Evolutionary conservation across 1,139 yeast genomes (phyloP), one percentile per base, ranked within the genome.

Genomic region (Pichia sp.): DNA sequence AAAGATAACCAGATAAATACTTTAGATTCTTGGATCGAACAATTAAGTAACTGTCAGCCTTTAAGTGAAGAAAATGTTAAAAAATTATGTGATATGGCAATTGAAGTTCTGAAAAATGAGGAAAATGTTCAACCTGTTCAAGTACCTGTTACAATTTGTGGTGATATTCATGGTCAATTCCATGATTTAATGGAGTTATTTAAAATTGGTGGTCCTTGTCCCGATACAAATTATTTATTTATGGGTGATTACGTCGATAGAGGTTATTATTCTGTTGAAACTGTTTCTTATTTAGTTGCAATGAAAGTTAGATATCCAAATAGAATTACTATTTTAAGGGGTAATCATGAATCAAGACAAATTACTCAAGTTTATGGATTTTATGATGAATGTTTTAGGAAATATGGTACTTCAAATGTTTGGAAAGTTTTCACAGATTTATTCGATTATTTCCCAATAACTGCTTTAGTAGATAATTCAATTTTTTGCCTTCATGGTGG

Each of bases 331-430:
- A 77, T 91, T 50, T 78, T 93, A 47, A 77, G 98, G 62, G 99
- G 99, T 18, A 91, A 91, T 64, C 99, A 91, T 65, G 99, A 91
- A 66, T 82, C 94, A 26, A 76, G 98, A 50, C 98, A 91, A 60
- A 93, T 93, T 57, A 91, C 98, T 33, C 95, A 89, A 60, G 98
- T 91, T 24, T 91, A 91, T 61, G 99, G 99, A 18, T 91, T 91
- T 63, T 91, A 93, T 63, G 98, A 93, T 66, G 99, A 91, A 66
- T 88, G 97, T 56, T 74, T 91, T 56, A 74, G 97, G 54, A 91
- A 91, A 63, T 91, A 91, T 61, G 98, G 98, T 25, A 77, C 84
- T 47, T 95, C 96, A 45, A 86, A 85, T 51, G 97, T 91, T 30
- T 91, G 98, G 98, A 79, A 74, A 56, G 66, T 70, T 46, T 75